Evolutionary conservation across 1,284 basidiomycete genomes (phyloP).

Genomic region (Kwoniella shivajii): DNA sequence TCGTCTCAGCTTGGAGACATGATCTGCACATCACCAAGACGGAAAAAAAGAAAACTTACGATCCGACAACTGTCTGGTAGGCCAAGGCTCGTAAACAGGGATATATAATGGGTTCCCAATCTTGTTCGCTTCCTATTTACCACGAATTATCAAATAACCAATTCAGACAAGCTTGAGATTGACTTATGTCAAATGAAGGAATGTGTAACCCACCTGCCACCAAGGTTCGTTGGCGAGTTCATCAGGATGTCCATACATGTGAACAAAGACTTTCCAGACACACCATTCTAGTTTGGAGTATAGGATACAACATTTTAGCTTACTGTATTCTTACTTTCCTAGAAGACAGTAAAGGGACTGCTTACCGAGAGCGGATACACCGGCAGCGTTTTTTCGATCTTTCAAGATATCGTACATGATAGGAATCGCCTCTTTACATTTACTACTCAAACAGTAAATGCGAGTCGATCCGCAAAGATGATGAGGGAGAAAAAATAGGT

Average conservation of each 20-base stretch:
- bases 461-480: neutral
- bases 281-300: conserved; percentile 21
- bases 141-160: neutral
- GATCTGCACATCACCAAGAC: neutral
- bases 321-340: too few relatives aligned
- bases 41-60: neutral
- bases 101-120: conserved; percentile 8
- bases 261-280: conserved; percentile 12
- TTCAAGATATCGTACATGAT: conserved; percentile 12
- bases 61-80: neutral
- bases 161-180: too few relatives aligned
- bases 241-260: conserved; percentile 7
- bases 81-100: conserved; percentile 9
- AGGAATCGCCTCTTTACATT: conserved; percentile 6
- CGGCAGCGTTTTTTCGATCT: conserved; percentile 4
- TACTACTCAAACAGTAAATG: conserved; percentile 3
- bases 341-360: too few relatives aligned
- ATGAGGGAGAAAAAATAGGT: too few relatives aligned
- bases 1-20: too few relatives aligned
- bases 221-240: conserved; percentile 3
- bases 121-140: neutral
- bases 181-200: too few relatives aligned
- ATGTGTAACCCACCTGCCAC: conserved; percentile 10
- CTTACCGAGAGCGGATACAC: conserved; percentile 13
- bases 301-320: too few relatives aligned